These are phyloP conservation scores for Aspergillus brunneoviolaceus DNA, from an alignment of 2,329 filamentous ascomycete genomes.

Conservation along the genomic window DNA sequence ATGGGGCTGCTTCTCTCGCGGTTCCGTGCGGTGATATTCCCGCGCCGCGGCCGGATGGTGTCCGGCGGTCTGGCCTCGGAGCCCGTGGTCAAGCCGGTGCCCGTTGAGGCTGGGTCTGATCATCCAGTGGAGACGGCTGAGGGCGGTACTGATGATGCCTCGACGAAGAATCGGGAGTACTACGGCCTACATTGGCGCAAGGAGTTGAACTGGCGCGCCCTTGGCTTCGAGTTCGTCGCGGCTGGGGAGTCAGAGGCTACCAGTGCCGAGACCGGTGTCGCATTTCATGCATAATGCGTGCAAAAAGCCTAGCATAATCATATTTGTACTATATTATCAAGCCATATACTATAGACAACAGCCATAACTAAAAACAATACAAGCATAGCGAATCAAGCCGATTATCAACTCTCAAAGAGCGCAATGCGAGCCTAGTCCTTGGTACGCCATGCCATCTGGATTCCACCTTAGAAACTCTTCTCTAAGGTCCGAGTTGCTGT, in stretches of 20 bases:
- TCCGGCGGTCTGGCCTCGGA: constrained; percentile 85
- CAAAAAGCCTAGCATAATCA: no score
- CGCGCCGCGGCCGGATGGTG: constrained; percentile 63
- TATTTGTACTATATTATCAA: no score
- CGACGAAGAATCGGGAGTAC: constrained; percentile 21
- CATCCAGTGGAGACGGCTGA: constrained; percentile 27
- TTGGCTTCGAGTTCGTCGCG: constrained; percentile 49
- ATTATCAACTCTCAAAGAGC: no score
- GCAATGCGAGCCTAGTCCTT: no score
- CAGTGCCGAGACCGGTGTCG: constrained; percentile 13
- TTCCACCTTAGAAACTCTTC: no score
- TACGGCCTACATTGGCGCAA: constrained; percentile 66
- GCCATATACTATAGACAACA: no score
- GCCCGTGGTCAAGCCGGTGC: constrained; percentile 27
- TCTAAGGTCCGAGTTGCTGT: no score
- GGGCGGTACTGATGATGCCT: background rate
- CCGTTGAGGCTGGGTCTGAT: background rate
- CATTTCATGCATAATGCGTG: constrained; percentile 22
- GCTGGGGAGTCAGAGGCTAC: constrained; percentile 10
- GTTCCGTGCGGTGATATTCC: constrained; percentile 81
- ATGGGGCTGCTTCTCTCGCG: constrained; percentile 95
- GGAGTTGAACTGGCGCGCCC: constrained; percentile 52
- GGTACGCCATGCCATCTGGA: no score
- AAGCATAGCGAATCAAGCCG: no score
- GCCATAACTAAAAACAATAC: no score